Evolutionary conservation across 148 eudicot species (phyloP).

Genomic region (Limonium bicolor): DNA sequence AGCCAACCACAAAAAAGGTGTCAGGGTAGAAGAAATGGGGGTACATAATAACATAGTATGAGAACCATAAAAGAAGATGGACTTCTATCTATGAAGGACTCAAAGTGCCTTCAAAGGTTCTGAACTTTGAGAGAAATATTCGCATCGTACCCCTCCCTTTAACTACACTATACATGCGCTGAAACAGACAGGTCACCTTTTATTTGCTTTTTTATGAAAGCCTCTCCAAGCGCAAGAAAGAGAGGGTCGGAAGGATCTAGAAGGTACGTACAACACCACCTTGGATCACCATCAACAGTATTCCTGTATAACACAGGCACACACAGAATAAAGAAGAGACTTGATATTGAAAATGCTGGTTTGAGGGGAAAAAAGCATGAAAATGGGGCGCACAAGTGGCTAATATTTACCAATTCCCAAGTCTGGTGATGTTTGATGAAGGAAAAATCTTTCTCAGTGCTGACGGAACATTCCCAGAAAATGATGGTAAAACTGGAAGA

Average conservation of each 20-base stretch:
- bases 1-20: no score
- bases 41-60: no score
- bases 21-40: no score
- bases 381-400: conserved; percentile 4
- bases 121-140: no score
- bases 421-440: conserved; percentile 71
- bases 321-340: no score
- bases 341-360: no score
- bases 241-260: conserved; percentile 97
- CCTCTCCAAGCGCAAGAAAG: conserved; percentile 75
- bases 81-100: no score
- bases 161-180: no score
- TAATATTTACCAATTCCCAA: conserved; percentile 95
- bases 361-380: not conserved
- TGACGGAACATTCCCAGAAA: conserved; percentile 93
- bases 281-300: conserved; percentile 62
- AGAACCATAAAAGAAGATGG: no score
- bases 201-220: conserved; percentile 68
- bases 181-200: conserved; percentile 37
- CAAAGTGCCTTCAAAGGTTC: no score
- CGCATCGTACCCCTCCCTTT: no score
- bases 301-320: no score
- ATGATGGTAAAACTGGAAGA: conserved; percentile 77
- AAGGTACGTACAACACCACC: conserved; percentile 97
- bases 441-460: conserved; percentile 66